Evolutionary conservation across 148 eudicot genomes (phyloP).

Genomic region (Rhododendron vialii): DNA sequence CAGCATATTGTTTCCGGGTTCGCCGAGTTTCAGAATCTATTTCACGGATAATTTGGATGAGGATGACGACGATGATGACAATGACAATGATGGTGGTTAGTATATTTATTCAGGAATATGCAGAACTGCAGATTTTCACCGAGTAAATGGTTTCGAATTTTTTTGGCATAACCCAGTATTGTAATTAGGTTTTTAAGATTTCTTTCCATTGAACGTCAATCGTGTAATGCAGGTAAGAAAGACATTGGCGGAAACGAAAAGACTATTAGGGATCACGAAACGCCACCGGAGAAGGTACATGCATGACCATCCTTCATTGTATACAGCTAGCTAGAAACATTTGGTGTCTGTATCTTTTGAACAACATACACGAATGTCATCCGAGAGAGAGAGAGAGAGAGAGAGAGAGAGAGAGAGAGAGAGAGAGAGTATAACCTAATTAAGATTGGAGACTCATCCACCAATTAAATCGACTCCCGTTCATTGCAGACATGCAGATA

Average conservation of each 20-base stretch:
- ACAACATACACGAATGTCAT: neutral
- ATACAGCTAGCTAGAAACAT: neutral
- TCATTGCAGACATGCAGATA: neutral
- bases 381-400: too few species aligned
- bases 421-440: neutral
- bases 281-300: slow-evolving; percentile 4
- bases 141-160: neutral
- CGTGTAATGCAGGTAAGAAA: slow-evolving; percentile 12
- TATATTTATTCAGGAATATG: neutral
- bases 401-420: neutral
- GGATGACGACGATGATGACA: slow-evolving; percentile 1
- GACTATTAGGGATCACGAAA: neutral
- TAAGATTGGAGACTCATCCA: neutral
- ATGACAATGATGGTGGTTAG: neutral
- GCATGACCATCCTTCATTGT: neutral
- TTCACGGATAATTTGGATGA: slow-evolving; percentile 13
- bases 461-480: neutral
- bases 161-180: neutral
- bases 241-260: neutral
- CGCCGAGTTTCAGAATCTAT: slow-evolving; percentile 46
- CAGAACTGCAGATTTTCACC: neutral
- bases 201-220: neutral
- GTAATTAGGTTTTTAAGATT: neutral
- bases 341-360: neutral
- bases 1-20: slow-evolving; percentile 1